These are phyloP conservation scores for Penicillium sclerotiorum DNA, from an alignment of 2,329 filamentous ascomycete genomes.

Conservation along the genomic window DNA sequence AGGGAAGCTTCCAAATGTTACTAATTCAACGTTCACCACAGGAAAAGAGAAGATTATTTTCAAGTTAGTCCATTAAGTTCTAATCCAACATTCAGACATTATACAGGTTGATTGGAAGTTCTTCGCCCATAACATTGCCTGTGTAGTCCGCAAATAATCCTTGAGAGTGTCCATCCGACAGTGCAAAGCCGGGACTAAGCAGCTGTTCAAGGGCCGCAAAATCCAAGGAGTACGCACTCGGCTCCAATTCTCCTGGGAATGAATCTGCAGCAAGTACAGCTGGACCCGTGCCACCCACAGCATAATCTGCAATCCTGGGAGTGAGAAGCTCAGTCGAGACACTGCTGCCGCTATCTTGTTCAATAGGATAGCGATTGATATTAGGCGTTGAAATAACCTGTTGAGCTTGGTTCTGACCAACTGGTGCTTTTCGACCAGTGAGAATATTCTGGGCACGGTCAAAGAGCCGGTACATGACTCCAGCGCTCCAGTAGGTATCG, in stretches of 20 bases:
- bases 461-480: slow-evolving; percentile 5
- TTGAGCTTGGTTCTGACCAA: not conserved
- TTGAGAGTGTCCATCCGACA: not conserved
- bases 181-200: not conserved
- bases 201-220: slow-evolving; percentile 1
- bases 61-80: too few species aligned
- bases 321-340: not conserved
- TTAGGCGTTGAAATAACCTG: not conserved
- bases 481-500: slow-evolving; percentile 7
- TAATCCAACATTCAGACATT: not conserved
- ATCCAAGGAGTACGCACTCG: not conserved
- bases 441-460: slow-evolving; percentile 3
- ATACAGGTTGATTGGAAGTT: not conserved
- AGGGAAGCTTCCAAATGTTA: too few species aligned
- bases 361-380: not conserved
- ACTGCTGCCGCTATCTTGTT: not conserved
- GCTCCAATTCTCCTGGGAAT: not conserved
- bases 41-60: too few species aligned
- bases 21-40: too few species aligned
- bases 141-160: not conserved
- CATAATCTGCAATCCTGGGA: not conserved
- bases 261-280: not conserved
- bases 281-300: not conserved
- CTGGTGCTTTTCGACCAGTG: not conserved
- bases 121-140: not conserved